phyloP scores from a whole-genome alignment of 805 yeast species.

The Crinitomyces ghanaensis region DNA sequence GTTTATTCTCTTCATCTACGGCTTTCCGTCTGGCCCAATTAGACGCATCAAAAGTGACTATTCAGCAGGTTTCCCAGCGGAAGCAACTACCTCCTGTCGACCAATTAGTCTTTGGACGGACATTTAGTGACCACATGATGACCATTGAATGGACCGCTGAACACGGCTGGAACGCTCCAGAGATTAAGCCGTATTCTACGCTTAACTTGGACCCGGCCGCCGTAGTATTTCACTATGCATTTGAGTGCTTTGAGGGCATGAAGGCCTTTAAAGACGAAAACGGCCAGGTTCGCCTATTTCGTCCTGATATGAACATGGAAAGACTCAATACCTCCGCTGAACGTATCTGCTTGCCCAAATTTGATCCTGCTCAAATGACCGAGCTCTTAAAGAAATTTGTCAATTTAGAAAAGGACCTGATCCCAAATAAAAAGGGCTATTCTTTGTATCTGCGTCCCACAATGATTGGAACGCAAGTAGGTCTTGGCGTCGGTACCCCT shows the following conservation, averaged over 20 bases:
- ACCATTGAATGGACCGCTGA: conserved; percentile 69
- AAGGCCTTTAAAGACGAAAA: conserved; percentile 64
- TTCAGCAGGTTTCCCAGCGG: conserved; percentile 39
- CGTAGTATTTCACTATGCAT: conserved; percentile 88
- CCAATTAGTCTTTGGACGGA: conserved; percentile 55
- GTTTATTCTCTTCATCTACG: conserved; percentile 1
- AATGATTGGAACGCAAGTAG: conserved; percentile 82
- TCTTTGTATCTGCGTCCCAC: conserved; percentile 92
- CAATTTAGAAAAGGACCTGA: conserved; percentile 59
- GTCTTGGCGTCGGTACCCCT: conserved; percentile 80
- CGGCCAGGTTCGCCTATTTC: conserved; percentile 67
- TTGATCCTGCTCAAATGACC: conserved; percentile 67
- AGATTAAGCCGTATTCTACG: conserved; percentile 74
- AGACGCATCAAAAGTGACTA: conserved; percentile 42
- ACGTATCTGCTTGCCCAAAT: conserved; percentile 80
- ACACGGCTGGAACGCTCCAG: conserved; percentile 82
- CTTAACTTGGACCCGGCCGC: conserved; percentile 75
- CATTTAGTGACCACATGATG: conserved; percentile 83
- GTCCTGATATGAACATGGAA: conserved; percentile 85
- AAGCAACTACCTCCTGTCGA: conserved; percentile 48
- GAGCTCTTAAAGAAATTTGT: conserved; percentile 68
- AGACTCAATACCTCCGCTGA: conserved; percentile 84
- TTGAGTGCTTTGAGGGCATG: conserved; percentile 91
- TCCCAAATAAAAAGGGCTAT: conserved; percentile 81
- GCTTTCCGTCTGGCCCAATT: conserved; percentile 28